phyloP scores from a whole-genome alignment of 1,284 basidiomycete genomes.

The Naganishia sp. region DNA sequence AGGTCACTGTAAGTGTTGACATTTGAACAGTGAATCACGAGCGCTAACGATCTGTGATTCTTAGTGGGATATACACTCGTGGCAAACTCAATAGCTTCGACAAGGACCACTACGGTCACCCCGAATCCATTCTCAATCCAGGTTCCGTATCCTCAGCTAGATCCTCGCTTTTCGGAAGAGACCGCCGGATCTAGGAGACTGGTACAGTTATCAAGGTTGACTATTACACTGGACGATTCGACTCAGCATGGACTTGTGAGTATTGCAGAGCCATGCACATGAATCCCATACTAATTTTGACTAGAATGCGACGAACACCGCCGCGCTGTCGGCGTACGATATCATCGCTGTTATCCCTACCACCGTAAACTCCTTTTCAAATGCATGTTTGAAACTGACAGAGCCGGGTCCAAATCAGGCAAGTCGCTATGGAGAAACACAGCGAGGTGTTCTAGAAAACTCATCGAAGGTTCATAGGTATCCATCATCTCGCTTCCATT shows the following conservation, averaged over 20 bases:
- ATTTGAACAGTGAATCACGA: not conserved
- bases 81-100: constrained; percentile 43
- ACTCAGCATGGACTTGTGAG: constrained; percentile 49
- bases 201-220: constrained; percentile 50
- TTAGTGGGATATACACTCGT: constrained; percentile 51
- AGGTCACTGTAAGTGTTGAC: constrained; percentile 45
- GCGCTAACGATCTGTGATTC: not conserved
- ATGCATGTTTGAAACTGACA: constrained; percentile 50
- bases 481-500: constrained; percentile 53
- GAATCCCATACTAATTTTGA: not conserved
- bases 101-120: constrained; percentile 38
- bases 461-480: constrained; percentile 36
- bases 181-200: constrained; percentile 30
- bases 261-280: not conserved
- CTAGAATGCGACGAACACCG: constrained; percentile 46
- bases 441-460: not conserved
- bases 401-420: constrained; percentile 53
- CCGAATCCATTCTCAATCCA: constrained; percentile 43
- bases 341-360: constrained; percentile 48
- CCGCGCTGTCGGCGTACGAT: constrained; percentile 45
- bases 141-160: constrained; percentile 47
- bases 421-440: constrained; percentile 12
- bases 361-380: constrained; percentile 50
- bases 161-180: constrained; percentile 37
- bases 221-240: constrained; percentile 49